phyloP scores from a whole-genome alignment of 345 rosid species.

The Eucalyptus camaldulensis region DNA sequence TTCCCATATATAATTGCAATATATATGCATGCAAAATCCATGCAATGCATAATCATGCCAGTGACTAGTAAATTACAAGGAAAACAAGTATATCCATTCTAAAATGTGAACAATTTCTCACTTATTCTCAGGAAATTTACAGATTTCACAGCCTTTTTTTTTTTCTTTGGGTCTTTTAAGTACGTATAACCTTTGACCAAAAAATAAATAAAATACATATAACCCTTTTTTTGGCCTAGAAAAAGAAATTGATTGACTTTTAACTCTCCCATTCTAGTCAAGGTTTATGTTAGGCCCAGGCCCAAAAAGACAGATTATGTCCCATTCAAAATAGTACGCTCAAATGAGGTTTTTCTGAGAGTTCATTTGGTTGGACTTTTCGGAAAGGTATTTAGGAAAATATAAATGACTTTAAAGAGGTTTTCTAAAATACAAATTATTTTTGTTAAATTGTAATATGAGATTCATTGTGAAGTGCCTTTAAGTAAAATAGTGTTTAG shows the following conservation, averaged over 20 bases:
- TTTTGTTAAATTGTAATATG: no score
- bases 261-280: not conserved
- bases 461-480: no score
- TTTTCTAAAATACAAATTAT: no score
- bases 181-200: not conserved
- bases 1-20: not conserved
- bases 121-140: not conserved
- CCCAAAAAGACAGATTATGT: not conserved
- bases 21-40: not conserved
- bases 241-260: not conserved
- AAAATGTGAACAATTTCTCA: not conserved
- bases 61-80: not conserved
- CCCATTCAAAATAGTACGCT: not conserved
- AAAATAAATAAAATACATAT: not conserved
- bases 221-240: not conserved
- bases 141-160: not conserved
- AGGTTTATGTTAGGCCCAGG: not conserved
- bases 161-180: not conserved
- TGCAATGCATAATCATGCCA: not conserved
- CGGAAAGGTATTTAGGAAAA: fast-evolving
- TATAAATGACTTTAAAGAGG: fast-evolving
- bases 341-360: not conserved
- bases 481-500: no score
- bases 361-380: no score
- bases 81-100: not conserved